Evolutionary conservation across 2,329 filamentous ascomycete species (phyloP).

Genomic region (Phaeoacremonium minimum): DNA sequence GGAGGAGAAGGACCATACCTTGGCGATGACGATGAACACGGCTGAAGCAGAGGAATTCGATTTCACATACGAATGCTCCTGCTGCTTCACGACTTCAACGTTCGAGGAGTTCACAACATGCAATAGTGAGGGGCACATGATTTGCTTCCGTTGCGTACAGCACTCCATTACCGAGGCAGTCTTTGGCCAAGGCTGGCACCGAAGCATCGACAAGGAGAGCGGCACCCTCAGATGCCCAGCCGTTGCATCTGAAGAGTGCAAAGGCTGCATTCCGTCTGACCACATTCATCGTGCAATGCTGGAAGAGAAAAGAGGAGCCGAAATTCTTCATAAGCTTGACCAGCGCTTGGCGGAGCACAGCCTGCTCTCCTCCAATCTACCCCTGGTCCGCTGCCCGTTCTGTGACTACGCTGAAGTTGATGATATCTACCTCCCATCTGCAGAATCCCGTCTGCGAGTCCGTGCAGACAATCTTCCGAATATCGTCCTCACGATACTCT

Average conservation of each 20-base stretch:
- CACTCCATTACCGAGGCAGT: conserved; percentile 80
- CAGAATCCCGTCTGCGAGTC: conserved; percentile 51
- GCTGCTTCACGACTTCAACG: conserved; percentile 67
- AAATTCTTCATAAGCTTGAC: conserved; percentile 72
- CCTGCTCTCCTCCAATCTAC: conserved; percentile 67
- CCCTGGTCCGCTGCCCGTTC: conserved; percentile 81
- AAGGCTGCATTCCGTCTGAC: conserved; percentile 65
- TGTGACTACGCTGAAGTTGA: conserved; percentile 90
- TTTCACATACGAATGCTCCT: conserved; percentile 66
- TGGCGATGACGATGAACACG: conserved; percentile 52
- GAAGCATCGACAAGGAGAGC: conserved; percentile 67
- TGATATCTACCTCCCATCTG: conserved; percentile 61
- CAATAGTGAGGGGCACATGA: conserved; percentile 62
- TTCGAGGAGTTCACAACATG: conserved; percentile 77
- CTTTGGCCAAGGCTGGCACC: conserved; percentile 88
- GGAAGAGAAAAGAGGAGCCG: conserved; percentile 63
- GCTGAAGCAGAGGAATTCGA: conserved; percentile 54
- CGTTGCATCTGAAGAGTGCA: conserved; percentile 64
- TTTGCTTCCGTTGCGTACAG: conserved; percentile 80
- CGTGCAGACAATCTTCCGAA: conserved; percentile 46
- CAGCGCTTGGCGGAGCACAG: conserved; percentile 73
- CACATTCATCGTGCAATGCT: conserved; percentile 71
- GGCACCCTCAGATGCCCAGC: conserved; percentile 83
- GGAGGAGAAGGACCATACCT: conserved; percentile 44
- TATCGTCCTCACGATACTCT: conserved; percentile 44